These are phyloP conservation scores for Cercospora sesami DNA, from an alignment of 2,329 filamentous ascomycete genomes.

Conservation along the genomic window DNA sequence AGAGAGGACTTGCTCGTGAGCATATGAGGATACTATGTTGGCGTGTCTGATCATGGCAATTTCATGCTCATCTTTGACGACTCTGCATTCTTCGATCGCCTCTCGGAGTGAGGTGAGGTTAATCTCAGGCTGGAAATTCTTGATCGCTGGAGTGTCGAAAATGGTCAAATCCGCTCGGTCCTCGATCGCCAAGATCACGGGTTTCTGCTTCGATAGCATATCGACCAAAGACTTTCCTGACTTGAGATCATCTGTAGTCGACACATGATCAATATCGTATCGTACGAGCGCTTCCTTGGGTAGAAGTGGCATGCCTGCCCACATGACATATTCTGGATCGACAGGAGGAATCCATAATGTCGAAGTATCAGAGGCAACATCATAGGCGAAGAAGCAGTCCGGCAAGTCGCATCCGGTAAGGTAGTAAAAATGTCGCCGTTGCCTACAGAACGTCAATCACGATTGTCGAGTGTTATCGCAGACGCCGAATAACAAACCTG, in stretches of 20 bases:
- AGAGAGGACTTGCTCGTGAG: conserved; percentile 71
- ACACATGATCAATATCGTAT: conserved; percentile 59
- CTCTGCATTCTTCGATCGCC: conserved; percentile 77
- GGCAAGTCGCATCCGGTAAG: conserved; percentile 81
- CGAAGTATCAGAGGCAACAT: conserved; percentile 70
- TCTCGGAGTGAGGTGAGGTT: conserved; percentile 57
- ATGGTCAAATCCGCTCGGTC: conserved; percentile 61
- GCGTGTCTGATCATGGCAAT: conserved; percentile 78
- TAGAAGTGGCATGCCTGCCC: conserved; percentile 86
- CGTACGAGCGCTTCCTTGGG: conserved; percentile 68
- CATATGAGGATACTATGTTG: conserved; percentile 74
- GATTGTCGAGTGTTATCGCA: background rate
- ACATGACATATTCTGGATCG: conserved; percentile 86
- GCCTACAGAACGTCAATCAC: conserved; percentile 20
- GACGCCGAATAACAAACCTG: conserved; percentile 15
- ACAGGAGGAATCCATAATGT: conserved; percentile 91
- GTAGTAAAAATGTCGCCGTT: conserved; percentile 82
- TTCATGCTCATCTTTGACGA: conserved; percentile 83
- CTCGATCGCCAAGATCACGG: conserved; percentile 71
- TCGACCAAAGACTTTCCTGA: conserved; percentile 62
- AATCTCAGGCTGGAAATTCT: conserved; percentile 65
- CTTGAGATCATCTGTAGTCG: conserved; percentile 65
- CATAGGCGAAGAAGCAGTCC: conserved; percentile 80
- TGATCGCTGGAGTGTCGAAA: conserved; percentile 60
- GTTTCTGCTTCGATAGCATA: conserved; percentile 39